Conservation (phyloP, 305 asterid genomes). For the Fraxinus angustifolia region DNA sequence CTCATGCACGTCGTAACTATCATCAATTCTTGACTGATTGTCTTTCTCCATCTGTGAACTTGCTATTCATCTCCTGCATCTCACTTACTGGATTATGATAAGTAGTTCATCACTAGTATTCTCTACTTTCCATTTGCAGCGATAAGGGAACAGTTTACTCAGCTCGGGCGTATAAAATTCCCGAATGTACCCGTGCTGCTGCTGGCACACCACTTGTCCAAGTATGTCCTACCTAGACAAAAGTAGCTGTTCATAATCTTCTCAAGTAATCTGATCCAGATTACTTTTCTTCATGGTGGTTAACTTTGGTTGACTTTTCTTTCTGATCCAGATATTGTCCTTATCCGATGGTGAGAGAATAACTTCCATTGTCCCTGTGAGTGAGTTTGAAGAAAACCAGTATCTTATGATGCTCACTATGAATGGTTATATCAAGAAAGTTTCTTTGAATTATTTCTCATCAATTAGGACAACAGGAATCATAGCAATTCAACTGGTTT, state of each 20-base stretch:
- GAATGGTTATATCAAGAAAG: slow-evolving; percentile 92
- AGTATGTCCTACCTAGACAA: slow-evolving; percentile 42
- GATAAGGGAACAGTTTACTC: slow-evolving; percentile 96
- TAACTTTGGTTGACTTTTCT: slow-evolving; percentile 17
- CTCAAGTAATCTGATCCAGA: not conserved
- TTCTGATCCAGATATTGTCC: slow-evolving; percentile 65
- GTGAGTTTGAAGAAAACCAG: slow-evolving; percentile 82
- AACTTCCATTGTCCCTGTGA: slow-evolving; percentile 94
- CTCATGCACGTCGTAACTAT: not conserved
- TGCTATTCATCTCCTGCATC: not conserved
- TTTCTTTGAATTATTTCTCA: slow-evolving; percentile 81
- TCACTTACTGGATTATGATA: not conserved
- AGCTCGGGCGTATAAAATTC: slow-evolving; percentile 85
- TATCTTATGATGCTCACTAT: slow-evolving; percentile 89
- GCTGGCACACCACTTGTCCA: slow-evolving; percentile 95
- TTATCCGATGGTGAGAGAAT: slow-evolving; percentile 95
- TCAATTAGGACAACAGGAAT: slow-evolving; percentile 95
- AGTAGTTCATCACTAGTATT: slow-evolving; percentile 3
- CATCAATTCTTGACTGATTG: not conserved
- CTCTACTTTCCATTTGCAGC: slow-evolving; percentile 37
- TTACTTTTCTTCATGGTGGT: slow-evolving; percentile 10
- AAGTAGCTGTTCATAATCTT: slow-evolving; percentile 18
- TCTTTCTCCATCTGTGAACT: slow-evolving; percentile 9
- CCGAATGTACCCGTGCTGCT: slow-evolving; percentile 93
- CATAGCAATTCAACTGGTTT: slow-evolving; percentile 92